Conservation (phyloP, 2,329 filamentous ascomycete species). For the Ascochyta koolunga region DNA sequence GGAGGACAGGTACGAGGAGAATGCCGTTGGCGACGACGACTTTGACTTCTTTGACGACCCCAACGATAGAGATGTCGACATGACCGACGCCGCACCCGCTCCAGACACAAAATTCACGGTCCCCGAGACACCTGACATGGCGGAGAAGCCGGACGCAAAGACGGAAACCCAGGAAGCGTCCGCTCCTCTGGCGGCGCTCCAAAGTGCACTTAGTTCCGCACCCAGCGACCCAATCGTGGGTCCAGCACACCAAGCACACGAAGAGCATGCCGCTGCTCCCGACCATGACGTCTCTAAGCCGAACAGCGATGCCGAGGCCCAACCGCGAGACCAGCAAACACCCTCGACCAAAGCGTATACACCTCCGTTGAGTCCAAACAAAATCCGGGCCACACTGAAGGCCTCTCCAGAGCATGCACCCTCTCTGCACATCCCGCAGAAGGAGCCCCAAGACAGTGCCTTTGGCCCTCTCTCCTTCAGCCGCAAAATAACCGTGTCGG, state of each 20-base stretch:
- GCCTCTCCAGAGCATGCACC: slow-evolving; percentile 41
- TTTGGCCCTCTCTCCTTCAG: slow-evolving; percentile 61
- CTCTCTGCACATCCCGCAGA: slow-evolving; percentile 10
- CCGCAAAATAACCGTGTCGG: slow-evolving; percentile 54
- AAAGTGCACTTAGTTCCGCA: slow-evolving; percentile 34
- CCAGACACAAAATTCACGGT: slow-evolving; percentile 22
- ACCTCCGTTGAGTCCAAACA: slow-evolving; percentile 50
- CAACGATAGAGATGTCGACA: slow-evolving; percentile 48
- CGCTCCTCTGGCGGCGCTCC: slow-evolving; percentile 38
- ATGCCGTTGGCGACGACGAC: slow-evolving; percentile 79
- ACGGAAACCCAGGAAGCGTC: slow-evolving; percentile 25
- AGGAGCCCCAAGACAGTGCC: slow-evolving; percentile 45
- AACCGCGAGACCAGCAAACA: background rate
- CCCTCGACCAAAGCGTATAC: slow-evolving; percentile 30
- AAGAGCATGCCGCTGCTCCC: background rate
- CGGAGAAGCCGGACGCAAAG: slow-evolving; percentile 18
- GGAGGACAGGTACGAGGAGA: slow-evolving; percentile 73
- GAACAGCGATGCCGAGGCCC: background rate
- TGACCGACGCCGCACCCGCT: slow-evolving; percentile 35
- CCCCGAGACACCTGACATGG: background rate
- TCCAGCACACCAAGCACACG: background rate
- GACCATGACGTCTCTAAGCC: background rate
- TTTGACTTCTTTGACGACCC: slow-evolving; percentile 83
- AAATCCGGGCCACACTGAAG: slow-evolving; percentile 55
- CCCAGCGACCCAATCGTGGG: background rate